Base-by-base conservation (phyloP, 805 yeast species). In the Blastobotrys chiropterorum region DNA sequence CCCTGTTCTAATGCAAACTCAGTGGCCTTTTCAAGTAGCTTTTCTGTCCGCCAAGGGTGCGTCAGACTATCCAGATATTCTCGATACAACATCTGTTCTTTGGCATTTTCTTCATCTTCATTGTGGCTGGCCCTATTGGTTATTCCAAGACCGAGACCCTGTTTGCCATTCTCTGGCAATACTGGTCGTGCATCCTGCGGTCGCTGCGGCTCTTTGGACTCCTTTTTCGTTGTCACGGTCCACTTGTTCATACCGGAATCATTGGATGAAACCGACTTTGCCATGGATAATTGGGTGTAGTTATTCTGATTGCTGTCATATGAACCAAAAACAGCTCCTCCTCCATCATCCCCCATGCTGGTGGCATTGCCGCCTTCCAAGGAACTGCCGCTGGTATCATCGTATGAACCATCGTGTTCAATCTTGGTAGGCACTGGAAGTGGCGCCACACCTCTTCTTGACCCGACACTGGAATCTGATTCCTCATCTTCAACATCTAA, bases 1-100 rank as follows among this genome's bases (percentile, higher is more conserved):
- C 92, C 92, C 57, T 82, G 85, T 6, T 65, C 65, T 3, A 77
- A 63, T 43, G 84, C 77, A 65, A 78, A 82, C 19, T 74, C 74
- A n/a, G 80, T 65, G 0, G 82, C 79, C 56, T 79, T 71, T 46
- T 68, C 60, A 8, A 86, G 69, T 52, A 86, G 63, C 46, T 64
- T 67, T 5, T 71, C 67, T 2, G 85, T 77, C 15, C 73, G 70
- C 86, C 90, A 86, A 0, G 90, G 88, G 30, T 63, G 59, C 2
- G 44, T 48, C 16, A 57, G 56, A 3, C 56, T 48, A 8, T 47
- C 39, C 46, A 53, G 19, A 31, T 44, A 58, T 39, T 52, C 47
- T 20, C 17, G 38, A 38, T 26, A 54, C 17, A 41, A 20, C 11
- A 26, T 26, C 11, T 26, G 34, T 26, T 26, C 34, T 26, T 26